Evolutionary conservation across 495 filamentous ascomycete genomes (phyloP).

Genomic region (Gamarada debralockiae): DNA sequence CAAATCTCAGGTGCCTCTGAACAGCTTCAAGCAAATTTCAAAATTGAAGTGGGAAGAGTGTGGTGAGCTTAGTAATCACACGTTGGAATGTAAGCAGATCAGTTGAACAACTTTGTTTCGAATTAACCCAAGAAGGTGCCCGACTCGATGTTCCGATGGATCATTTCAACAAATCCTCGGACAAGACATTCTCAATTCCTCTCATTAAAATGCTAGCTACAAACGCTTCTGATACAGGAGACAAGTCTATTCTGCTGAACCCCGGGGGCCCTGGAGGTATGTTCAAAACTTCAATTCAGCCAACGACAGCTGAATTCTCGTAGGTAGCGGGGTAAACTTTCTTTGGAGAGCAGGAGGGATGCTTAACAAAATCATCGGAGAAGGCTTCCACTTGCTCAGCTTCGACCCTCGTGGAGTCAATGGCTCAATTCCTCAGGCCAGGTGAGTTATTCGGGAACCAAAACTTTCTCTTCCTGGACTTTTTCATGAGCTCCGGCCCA

Average conservation of each 20-base stretch:
- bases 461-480: too few species aligned
- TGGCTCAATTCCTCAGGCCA: constrained; percentile 31
- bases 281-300: neutral
- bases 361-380: constrained; percentile 35
- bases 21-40: neutral
- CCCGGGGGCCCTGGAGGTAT: constrained; percentile 38
- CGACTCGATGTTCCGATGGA: constrained; percentile 39
- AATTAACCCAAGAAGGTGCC: neutral
- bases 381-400: constrained; percentile 38
- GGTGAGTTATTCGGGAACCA: too few species aligned
- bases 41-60: neutral
- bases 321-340: constrained; percentile 33
- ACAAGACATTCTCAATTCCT: constrained; percentile 38
- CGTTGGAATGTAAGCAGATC: neutral
- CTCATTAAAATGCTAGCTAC: constrained; percentile 36
- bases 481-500: too few species aligned
- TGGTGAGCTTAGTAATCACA: neutral
- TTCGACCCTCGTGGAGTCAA: constrained; percentile 46
- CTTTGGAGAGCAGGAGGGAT: constrained; percentile 30
- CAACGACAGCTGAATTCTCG: neutral
- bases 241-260: constrained; percentile 40
- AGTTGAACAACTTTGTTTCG: neutral
- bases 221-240: constrained; percentile 25
- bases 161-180: constrained; percentile 34
- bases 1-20: neutral